Evolutionary conservation across 306 rosid species (phyloP), one percentile per base, ranked within the genome.

Genomic region (Quercus variabilis): DNA sequence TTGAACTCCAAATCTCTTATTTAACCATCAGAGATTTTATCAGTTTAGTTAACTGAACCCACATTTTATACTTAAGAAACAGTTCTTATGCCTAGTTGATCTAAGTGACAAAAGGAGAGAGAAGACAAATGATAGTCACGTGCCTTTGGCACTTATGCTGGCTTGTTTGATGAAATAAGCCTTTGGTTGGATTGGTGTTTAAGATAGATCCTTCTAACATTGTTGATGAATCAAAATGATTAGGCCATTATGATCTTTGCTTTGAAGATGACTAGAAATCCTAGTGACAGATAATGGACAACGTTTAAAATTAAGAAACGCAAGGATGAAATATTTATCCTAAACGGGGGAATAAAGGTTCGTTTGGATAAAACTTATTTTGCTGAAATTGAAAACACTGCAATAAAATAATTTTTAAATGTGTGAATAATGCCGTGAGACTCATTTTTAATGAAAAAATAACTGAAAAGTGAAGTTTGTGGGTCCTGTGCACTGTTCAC

Each of bases 1-100:
- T 35, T 35, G 2, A 35, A 35, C 0, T 0, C 0, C 0, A 6
- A 35, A 35, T 6, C 0, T 35, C 2, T 35, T 35, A 35, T 35
- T 35, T 2, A 35, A 35, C 2, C 2, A 35, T 35, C 0, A 35
- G 2, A 35, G 0, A 35, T 0, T 35, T 35, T 35, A 35, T 0
- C 0, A 35, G 0, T 35, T 35, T 0, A 35, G 9, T 35, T 35
- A 6, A 6, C 9, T 35, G 0, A 35, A 35, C 9, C 1, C 20
- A 6, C 8, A 56, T 18, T 56, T 56, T 19, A 56, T 56, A n/a
- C 23, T 56, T 56, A 21, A 56, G 21, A 1, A 18, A n/a, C 12
- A 6, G 1, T 6, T 56, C 12, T 56, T 6, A n/a, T 56, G 62
- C 62, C 23, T 19, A 2, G 8, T n/a, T 10, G 41, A 35, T 35